A percentile compares a stretch with the other conserved stretches of the same genome.
Conservation (phyloP, 2,329 filamentous ascomycete species). For the Talaromyces sp. region DNA sequence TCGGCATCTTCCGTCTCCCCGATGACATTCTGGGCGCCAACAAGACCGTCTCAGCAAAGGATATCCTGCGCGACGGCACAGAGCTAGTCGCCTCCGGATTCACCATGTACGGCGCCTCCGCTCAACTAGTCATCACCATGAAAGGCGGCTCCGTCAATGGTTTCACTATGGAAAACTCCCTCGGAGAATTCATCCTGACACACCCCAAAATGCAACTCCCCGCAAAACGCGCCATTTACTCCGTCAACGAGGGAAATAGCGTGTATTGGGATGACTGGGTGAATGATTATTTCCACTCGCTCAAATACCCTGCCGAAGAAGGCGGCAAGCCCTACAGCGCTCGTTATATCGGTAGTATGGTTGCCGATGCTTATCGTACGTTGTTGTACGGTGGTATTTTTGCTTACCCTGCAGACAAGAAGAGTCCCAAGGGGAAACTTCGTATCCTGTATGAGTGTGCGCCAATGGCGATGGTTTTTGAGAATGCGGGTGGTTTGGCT, state of each 20-base stretch:
- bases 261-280: conserved; percentile 90
- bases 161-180: conserved; percentile 92
- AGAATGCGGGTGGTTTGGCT: conserved; percentile 93
- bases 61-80: conserved; percentile 82
- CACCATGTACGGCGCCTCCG: conserved; percentile 98
- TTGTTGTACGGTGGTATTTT: conserved; percentile 95
- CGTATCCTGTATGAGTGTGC: conserved; percentile 97
- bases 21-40: conserved; percentile 50
- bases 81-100: conserved; percentile 94
- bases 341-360: conserved; percentile 96
- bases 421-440: conserved; percentile 97
- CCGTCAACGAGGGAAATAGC: conserved; percentile 97
- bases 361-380: conserved; percentile 94
- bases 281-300: conserved; percentile 78
- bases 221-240: conserved; percentile 79
- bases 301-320: conserved; percentile 69
- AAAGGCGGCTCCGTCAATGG: conserved; percentile 87
- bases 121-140: conserved; percentile 97
- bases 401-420: conserved; percentile 95
- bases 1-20: conserved; percentile 83
- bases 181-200: conserved; percentile 97
- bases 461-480: conserved; percentile 97
- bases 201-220: conserved; percentile 93
- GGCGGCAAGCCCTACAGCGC: conserved; percentile 84
- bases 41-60: conserved; percentile 60